Evolutionary conservation across 2,329 filamentous ascomycete genomes (phyloP), one percentile per base, ranked within the genome.

Genomic region (Hypomyces perniciosus): DNA sequence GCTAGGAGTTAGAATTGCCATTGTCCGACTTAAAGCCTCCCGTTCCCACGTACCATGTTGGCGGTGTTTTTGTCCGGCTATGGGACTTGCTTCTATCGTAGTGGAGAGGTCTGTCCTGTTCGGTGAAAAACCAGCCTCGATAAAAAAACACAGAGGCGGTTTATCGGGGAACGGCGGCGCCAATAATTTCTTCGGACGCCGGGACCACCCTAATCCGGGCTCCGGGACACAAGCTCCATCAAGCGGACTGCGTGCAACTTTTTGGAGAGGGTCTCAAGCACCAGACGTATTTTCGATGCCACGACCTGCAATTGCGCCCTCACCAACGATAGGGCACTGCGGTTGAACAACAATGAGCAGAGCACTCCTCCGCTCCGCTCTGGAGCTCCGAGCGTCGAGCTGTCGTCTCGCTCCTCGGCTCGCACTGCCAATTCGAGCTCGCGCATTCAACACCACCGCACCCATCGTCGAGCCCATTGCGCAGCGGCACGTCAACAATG

Each of bases 361-460:
- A 65, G 75, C 79, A 57, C 70, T 87, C 55, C 74, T 85, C 59
- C 79, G 80, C 72, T 84, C 81, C 68, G 70, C 82, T 43, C 66
- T 83, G 68, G 82, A 84, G 73, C 74, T 83, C 47, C 75, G 78
- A 59, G 68, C 72, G 50, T 68, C 75, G 45, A 59, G 57, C 59
- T 40, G 55, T 50, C 54, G 58, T 56, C 38, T 63, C 46, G 29
- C 54, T 50, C 54, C 59, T 39, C 54, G 61, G 33, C 58, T 63
- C 50, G 54, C 61, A 38, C 57, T 58, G 46, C 59, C 60, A 55
- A 57, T 64, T 78, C 63, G 73, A 77, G 59, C 39, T 29, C 48
- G 69, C 68, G 60, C 56, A 45, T 71, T 81, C 65, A 76, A 74
- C 59, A 73, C 73, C 39, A 74, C 77, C n/a, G 62, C 72, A 13